phyloP scores from a whole-genome alignment of 2,329 filamentous ascomycete species.

The Teratosphaeria pseudoeucalypti region DNA sequence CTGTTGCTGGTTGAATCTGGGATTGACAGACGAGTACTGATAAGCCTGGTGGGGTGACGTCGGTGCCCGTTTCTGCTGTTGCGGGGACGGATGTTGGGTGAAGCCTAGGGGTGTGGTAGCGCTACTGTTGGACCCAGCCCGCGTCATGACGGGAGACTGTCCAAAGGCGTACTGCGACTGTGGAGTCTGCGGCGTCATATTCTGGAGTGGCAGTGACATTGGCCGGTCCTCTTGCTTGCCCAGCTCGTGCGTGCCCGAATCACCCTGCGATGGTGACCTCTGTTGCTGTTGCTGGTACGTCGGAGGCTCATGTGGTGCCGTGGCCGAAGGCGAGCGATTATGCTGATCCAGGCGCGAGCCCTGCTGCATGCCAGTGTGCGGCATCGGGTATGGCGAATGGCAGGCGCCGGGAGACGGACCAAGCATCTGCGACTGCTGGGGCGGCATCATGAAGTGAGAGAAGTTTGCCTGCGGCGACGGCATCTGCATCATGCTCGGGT shows the following conservation, averaged over 20 bases:
- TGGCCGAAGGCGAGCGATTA: constrained; percentile 36
- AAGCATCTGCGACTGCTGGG: constrained; percentile 12
- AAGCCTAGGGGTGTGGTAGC: constrained; percentile 11
- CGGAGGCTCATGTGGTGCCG: constrained; percentile 27
- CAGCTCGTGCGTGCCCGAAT: constrained; percentile 7
- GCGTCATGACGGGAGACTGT: constrained; percentile 20
- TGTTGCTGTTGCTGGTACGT: constrained; percentile 22
- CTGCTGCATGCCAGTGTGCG: constrained; percentile 13
- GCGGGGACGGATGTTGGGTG: constrained; percentile 5
- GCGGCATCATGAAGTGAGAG: constrained; percentile 7
- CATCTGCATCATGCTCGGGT: constrained; percentile 24
- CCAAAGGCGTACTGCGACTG: constrained; percentile 7
- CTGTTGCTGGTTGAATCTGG: constrained; percentile 3
- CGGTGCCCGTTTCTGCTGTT: constrained; percentile 12
- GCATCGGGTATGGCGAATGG: constrained; percentile 33
- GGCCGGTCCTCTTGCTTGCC: constrained; percentile 22
- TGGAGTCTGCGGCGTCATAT: constrained; percentile 5
- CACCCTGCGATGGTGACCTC: constrained; percentile 15
- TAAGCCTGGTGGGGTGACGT: constrained; percentile 17
- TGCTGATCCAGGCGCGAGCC: constrained; percentile 25
- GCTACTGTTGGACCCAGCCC: constrained; percentile 10
- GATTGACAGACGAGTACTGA: constrained; percentile 2
- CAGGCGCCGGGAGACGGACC: constrained; percentile 25
- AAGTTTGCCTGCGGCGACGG: constrained; percentile 6
- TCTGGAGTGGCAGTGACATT: constrained; percentile 32